Base-by-base conservation (phyloP, 2,329 filamentous ascomycete genomes). In the Penicillium sp. region DNA sequence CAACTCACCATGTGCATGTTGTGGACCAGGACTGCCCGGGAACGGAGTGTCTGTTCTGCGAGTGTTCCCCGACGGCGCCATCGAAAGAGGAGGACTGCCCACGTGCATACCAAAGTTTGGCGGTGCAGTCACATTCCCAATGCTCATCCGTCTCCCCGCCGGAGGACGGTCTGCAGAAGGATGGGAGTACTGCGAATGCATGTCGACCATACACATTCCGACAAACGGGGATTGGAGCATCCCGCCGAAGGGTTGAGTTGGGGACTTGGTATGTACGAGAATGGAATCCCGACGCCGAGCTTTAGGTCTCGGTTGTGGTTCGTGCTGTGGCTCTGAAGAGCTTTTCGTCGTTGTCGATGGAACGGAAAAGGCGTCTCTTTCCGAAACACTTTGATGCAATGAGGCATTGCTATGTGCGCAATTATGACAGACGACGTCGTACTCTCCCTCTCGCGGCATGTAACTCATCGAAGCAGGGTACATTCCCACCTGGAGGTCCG, bases 341-440 rank as follows among this genome's bases (percentile, higher is more conserved):
- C 22, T 44, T 37, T 53, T 53, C n/a, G 28, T 30, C n/a, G 29
- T 53, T 14, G 28, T 30, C n/a, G 29, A 19, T 1, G 46, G 12
- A 4, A 45, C 42, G 22, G 49, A 46, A 41, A 50, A 47, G 14
- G 55, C 49, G 9, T 45, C 53, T 36, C 53, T 46, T 28, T 63
- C 58, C 0, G 60, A 67, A 3, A 59, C 39, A 7, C 62, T 66
- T 14, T 58, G 56, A 14, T 64, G 58, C 2, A 59, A 38, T 4
- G 54, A 56, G 18, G 64, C 61, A 2, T 62, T 44, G 13, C 49
- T 52, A 22, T 51, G 54, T 2, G 53, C 54, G 44, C 67, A 70
- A 42, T 68, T 52, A 28, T 59, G 56, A 44, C 67, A 70, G 22
- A 67, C 48, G 6, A 68, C 54, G n/a, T 70, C 62, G 51, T 67